Conservation (phyloP, 768 basidiomycete species). For the Boletales sp. region DNA sequence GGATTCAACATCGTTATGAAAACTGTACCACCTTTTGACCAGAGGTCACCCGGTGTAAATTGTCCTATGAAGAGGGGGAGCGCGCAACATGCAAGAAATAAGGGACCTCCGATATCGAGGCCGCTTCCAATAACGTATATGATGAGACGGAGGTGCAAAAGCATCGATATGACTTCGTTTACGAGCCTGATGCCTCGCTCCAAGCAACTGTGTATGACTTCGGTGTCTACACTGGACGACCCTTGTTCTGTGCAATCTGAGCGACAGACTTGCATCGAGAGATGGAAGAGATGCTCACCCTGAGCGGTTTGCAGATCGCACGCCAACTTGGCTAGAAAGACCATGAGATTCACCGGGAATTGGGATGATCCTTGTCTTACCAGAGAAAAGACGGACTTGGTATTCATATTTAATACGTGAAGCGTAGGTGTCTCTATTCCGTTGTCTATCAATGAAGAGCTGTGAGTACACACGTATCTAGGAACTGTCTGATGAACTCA, state of each 20-base stretch:
- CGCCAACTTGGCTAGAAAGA: conserved; percentile 12
- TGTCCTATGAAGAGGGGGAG: conserved; percentile 9
- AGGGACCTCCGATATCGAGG: conserved; percentile 16
- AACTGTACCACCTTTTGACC: conserved; percentile 17
- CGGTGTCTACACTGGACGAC: neutral
- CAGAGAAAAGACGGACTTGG: conserved; percentile 18
- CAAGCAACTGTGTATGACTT: conserved; percentile 8
- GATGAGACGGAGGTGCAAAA: conserved; percentile 23
- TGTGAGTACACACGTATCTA: neutral
- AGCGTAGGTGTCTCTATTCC: conserved; percentile 2
- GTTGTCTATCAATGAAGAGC: conserved; percentile 1
- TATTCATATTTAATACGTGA: conserved; percentile 20
- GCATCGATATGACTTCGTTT: conserved; percentile 11
- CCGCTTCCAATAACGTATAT: conserved; percentile 12
- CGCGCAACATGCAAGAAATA: conserved; percentile 19
- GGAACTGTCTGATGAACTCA: conserved; percentile 5
- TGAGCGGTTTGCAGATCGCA: conserved; percentile 22
- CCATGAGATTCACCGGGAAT: neutral
- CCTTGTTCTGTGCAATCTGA: conserved; percentile 6
- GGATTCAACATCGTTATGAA: too few relatives aligned
- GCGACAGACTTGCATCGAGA: neutral
- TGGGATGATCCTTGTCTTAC: neutral
- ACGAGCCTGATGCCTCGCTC: conserved; percentile 7
- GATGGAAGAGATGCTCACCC: conserved; percentile 4
- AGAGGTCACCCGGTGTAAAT: conserved; percentile 7